These are phyloP conservation scores for Epichloe amarillans DNA, from an alignment of 2,329 filamentous ascomycete genomes.

Conservation along the genomic window DNA sequence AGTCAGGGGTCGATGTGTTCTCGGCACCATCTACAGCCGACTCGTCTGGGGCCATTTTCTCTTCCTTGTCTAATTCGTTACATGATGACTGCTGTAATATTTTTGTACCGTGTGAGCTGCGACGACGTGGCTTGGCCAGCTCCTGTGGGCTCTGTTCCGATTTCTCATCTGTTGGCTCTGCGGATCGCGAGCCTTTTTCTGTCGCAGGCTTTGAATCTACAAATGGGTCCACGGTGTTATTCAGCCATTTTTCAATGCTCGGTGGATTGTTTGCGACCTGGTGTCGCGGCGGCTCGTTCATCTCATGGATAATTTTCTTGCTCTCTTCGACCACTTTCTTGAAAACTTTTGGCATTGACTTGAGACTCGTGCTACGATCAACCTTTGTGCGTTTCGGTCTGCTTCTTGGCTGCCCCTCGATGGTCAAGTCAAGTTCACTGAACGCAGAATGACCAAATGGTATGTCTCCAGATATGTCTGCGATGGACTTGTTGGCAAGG, in stretches of 20 bases:
- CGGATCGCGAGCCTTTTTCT: neutral
- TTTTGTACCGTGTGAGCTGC: slow-evolving; percentile 1
- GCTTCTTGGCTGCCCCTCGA: slow-evolving; percentile 32
- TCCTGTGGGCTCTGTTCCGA: neutral
- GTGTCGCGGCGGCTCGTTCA: slow-evolving; percentile 40
- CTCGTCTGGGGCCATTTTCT: slow-evolving; percentile 4
- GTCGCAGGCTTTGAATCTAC: slow-evolving; percentile 26
- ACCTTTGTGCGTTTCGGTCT: slow-evolving; percentile 29
- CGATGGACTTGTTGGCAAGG: slow-evolving; percentile 36
- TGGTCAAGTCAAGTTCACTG: slow-evolving; percentile 46
- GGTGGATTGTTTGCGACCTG: slow-evolving; percentile 40
- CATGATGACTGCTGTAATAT: neutral
- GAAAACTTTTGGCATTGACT: slow-evolving; percentile 46
- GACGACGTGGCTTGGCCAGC: slow-evolving; percentile 1
- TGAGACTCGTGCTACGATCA: slow-evolving; percentile 43
- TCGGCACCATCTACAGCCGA: neutral
- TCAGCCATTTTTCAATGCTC: slow-evolving; percentile 54
- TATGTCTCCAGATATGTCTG: slow-evolving; percentile 43
- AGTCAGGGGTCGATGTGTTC: slow-evolving; percentile 11
- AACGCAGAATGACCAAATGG: slow-evolving; percentile 55
- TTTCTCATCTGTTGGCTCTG: neutral
- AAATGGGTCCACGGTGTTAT: slow-evolving; percentile 49
- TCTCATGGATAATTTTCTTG: slow-evolving; percentile 51
- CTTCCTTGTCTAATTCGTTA: neutral
- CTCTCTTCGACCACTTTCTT: slow-evolving; percentile 52